phyloP scores from a whole-genome alignment of 768 basidiomycete genomes.

The Arthromyces matolae region DNA sequence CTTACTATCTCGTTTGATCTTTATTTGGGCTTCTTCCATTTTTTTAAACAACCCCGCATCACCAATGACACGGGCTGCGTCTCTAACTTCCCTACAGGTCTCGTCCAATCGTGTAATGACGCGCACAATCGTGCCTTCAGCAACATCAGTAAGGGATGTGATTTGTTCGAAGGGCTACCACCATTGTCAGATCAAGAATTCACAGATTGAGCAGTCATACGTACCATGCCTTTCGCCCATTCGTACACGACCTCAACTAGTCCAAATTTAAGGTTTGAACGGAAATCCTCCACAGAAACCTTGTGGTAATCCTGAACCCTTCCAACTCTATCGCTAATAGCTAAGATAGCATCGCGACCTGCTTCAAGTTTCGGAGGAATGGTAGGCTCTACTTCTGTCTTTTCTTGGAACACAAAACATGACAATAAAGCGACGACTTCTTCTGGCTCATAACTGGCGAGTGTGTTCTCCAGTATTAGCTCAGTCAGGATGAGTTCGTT shows the following conservation, averaged over 20 bases:
- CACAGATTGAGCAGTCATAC: constrained; percentile 17
- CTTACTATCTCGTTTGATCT: constrained; percentile 96
- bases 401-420: constrained; percentile 98
- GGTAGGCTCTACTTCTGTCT: constrained; percentile 84
- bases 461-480: constrained; percentile 91
- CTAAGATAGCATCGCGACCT: constrained; percentile 74
- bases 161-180: constrained; percentile 92
- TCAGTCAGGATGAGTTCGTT: constrained; percentile 96
- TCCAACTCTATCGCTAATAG: constrained; percentile 75
- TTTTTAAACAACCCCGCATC: constrained; percentile 95
- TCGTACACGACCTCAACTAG: constrained; percentile 96
- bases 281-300: constrained; percentile 76
- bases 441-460: constrained; percentile 87
- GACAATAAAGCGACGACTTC: constrained; percentile 96
- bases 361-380: constrained; percentile 76
- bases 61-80: constrained; percentile 95
- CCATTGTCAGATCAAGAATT: neutral
- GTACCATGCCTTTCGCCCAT: constrained; percentile 98
- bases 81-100: constrained; percentile 93
- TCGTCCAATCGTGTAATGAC: constrained; percentile 95
- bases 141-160: constrained; percentile 85
- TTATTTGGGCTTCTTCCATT: constrained; percentile 93
- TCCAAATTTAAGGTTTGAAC: constrained; percentile 81
- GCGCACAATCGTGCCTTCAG: constrained; percentile 95
- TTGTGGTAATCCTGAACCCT: constrained; percentile 77